phyloP scores from a whole-genome alignment of 2,329 filamentous ascomycete species.

The Stromatinia cepivora region DNA sequence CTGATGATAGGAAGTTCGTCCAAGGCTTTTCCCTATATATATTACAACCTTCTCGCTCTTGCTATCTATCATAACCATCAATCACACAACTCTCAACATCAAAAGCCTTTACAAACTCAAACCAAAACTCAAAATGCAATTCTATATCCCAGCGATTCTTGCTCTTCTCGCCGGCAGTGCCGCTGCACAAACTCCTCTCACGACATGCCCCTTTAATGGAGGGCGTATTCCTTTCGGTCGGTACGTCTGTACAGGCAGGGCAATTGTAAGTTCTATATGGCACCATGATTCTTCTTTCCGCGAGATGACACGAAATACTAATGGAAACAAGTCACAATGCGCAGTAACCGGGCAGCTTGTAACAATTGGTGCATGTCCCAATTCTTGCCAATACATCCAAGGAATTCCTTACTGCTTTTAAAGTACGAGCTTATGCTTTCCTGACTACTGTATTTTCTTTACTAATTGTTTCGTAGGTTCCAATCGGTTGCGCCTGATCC shows the following conservation, averaged over 20 bases:
- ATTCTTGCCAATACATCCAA: background rate
- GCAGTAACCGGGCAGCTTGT: constrained; percentile 3
- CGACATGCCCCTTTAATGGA: background rate
- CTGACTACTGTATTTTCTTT: background rate
- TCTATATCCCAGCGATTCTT: background rate
- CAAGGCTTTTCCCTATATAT: background rate
- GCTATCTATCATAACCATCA: background rate
- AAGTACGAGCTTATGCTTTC: background rate
- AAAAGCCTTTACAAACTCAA: background rate
- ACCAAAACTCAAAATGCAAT: background rate
- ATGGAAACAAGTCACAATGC: background rate
- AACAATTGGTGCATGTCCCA: background rate
- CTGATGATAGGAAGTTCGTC: too few relatives aligned
- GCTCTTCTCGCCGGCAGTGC: background rate
- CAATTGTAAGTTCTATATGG: background rate
- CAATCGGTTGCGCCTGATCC: background rate
- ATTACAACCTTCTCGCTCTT: background rate
- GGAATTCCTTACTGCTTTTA: constrained; percentile 8
- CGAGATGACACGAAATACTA: background rate
- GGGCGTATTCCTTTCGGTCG: background rate
- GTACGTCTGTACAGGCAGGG: background rate
- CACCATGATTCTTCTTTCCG: background rate
- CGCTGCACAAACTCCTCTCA: background rate
- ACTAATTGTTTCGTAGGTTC: background rate
- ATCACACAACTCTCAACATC: background rate